Base-by-base conservation (phyloP, 495 filamentous ascomycete species). In the Paragyromitra xinjiangensis region DNA sequence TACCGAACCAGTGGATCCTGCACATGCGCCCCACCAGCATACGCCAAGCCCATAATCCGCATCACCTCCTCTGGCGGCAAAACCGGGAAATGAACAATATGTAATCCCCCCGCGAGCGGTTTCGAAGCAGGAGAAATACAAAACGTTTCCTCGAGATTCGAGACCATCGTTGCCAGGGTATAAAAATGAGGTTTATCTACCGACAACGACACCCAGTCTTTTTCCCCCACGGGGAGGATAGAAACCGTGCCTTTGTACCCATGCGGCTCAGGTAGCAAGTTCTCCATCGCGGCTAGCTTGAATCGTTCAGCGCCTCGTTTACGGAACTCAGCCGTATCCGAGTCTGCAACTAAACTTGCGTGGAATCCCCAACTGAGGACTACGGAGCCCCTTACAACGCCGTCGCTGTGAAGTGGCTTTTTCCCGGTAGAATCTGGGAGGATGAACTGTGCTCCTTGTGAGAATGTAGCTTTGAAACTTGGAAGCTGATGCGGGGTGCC, bases 281-380 rank as follows among this genome's bases (percentile, higher is more conserved):
- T 86, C 77, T 94, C 90, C 48, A 89, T 87, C 1, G 92, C 94
- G 0, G 93, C 94, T 87, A 95, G 91, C 68, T 90, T 86, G 84
- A 98, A 98, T 1, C 95, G 87, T 81, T 91, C 88, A 1, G 85
- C 86, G 5, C 95, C 95, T 0, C 81, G 88, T 68, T 86, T 87
- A 67, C 94, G 91, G 80, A 93, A 94, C 64, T 89, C 91, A 0
- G 86, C 83, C 0, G 94, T 93, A 80, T 97, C 94, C 82, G 91
- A 93, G 83, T 97, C 93, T 51, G 92, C 94, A 29, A 98, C 94
- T 0, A 98, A 84, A 14, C 89, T 87, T 44, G 95, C 92, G 82
- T 98, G 95, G 71, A 97, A 88, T 45, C 91, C 95, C 89, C 94
- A 97, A 76, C 90, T 93, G 39, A 90, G 89, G 12, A 97, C 94